Base-by-base conservation (phyloP, 306 rosid genomes). In the Spatholobus suberectus region DNA sequence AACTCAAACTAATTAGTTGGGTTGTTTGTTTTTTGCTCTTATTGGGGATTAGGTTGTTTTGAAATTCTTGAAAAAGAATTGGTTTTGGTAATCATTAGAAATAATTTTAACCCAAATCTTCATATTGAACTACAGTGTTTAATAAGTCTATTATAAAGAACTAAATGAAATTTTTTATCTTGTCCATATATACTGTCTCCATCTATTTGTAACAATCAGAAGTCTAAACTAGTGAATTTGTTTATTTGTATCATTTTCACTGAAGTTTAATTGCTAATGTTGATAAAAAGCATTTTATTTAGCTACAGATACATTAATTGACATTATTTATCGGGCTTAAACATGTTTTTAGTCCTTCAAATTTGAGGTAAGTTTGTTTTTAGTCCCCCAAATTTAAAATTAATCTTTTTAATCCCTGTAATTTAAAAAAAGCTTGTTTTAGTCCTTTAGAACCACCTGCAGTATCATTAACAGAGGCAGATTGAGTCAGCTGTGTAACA, bases 251-350 rank as follows among this genome's bases (percentile, higher is more conserved):
- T 59, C 51, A 71, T 58, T 69, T 70, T 55, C 20, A 55, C 17
- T 1, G 54, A 80, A 69, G 13, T 79, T 79, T 41, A 70, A 70
- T 57, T 70, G 61, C 9, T 70, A 70, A 57, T 70, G 61, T 70
- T 23, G 35, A 70, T 57, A 57, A 70, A 70, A 70, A 15, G 29
- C 24, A 51, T 51, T 79, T 49, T 8, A 79, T 38, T 44, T 40
- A 55, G 76, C 76, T 74, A 23, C 23, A 14, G 54, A 75, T 55
- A 29, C 24, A 66, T 43, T 11, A 73, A 63, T 24, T 43, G 43
- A 55, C 44, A 70, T 35, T 46, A 49, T 46, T 34, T 58, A 27
- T 54, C 47, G 11, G n/a, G n/a, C n/a, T n/a, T n/a, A n/a, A n/a
- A n/a, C n/a, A n/a, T n/a, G n/a, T n/a, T n/a, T n/a, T n/a, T n/a